These are phyloP conservation scores for Vitellaria paradoxa DNA, from an alignment of 179 eudicot species.

Conservation along the genomic window DNA sequence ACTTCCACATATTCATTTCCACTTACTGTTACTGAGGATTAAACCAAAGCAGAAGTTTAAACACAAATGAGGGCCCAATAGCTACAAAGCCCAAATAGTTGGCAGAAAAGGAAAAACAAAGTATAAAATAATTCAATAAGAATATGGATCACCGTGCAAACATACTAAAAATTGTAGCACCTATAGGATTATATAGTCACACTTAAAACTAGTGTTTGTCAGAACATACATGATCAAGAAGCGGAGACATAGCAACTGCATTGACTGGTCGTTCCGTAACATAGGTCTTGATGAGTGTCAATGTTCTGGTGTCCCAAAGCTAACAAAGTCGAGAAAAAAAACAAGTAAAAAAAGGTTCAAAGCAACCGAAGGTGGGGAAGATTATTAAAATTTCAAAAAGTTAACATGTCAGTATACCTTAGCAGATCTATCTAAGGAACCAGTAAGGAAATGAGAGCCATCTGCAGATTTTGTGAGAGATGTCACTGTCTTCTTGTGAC, in stretches of 20 bases:
- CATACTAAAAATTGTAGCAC: background rate
- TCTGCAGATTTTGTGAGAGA: constrained; percentile 74
- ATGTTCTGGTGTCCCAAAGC: constrained; percentile 91
- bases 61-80: too few species aligned
- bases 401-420: constrained; percentile 43
- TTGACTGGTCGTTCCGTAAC: constrained; percentile 74
- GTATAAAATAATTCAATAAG: background rate
- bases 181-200: background rate
- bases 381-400: background rate
- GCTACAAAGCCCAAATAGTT: background rate
- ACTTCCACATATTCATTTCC: too few species aligned
- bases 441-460: constrained; percentile 80
- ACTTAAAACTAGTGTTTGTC: background rate
- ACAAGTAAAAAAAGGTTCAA: background rate
- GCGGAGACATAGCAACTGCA: constrained; percentile 91
- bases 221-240: constrained; percentile 76
- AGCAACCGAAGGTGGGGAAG: background rate
- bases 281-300: constrained; percentile 78
- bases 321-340: constrained; percentile 22
- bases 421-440: constrained; percentile 85
- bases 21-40: too few species aligned
- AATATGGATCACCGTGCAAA: background rate
- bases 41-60: too few species aligned
- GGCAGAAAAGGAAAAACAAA: background rate
- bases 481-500: constrained; percentile 66